Evolutionary conservation across 2,329 filamentous ascomycete genomes (phyloP), one percentile per base, ranked within the genome.

Genomic region (Alternaria sp.): DNA sequence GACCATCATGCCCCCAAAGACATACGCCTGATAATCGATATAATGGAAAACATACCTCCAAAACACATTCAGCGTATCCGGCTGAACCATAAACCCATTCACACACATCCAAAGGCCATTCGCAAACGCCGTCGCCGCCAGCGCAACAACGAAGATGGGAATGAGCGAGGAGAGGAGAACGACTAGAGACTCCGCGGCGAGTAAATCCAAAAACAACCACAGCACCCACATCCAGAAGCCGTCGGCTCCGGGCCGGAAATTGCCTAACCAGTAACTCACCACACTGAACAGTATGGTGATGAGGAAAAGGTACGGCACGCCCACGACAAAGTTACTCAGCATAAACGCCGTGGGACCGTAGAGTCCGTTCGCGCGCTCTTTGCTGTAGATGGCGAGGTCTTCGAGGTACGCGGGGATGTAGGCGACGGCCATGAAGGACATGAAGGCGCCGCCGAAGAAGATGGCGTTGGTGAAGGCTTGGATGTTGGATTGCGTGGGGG

Each of bases 1-100:
- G 57, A 95, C 89, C 92, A 96, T 96, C 93, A 97, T 96, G 13
- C 92, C 93, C 75, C 95, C 88, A 76, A 96, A 97, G 4, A 96
- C 93, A 71, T 94, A 96, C 45, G 85, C 83, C 81, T 95, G 92
- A 74, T 96, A 96, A 77, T 96, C 91, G 74, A 94, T 94, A 78
- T 94, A 96, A 76, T 94, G 91, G 72, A 96, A 96, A 6, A 91
- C 91, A 72, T 96, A 96, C 77, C 89, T 88, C 89, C 91, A 97
- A 71, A 97, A 97, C 3, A 86, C 87, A 78, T 97, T 96, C 44
- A 96, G 84, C 3, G 90, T 86, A 1, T 83, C 87, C 4, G 90
- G 88, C 4, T 88, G 86, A 2, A 96, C 92, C 78, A 96, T 86
- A 81, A 96, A 96, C 0, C 93, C 93, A 56, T 90, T 88, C 2